Base-by-base conservation (phyloP, 2,329 filamentous ascomycete species). In the Diaporthe citrichinensis region DNA sequence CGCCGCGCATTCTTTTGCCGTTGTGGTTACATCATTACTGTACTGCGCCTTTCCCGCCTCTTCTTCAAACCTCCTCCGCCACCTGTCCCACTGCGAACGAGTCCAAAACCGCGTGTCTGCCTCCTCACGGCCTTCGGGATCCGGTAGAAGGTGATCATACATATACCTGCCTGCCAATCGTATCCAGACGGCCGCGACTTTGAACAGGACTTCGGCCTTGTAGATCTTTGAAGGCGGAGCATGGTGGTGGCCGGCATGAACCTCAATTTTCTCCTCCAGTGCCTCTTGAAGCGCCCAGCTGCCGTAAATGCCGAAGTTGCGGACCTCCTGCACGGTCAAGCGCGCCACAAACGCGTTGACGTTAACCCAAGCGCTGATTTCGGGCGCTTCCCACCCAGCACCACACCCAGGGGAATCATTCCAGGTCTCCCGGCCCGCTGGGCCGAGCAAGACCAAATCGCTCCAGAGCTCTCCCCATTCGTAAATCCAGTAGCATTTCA, bases 281-380 rank as follows among this genome's bases (percentile, higher is more conserved):
- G 73, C 68, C 6, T 41, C 39, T 3, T 8, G 23, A 25, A 75
- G 20, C 44, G 73, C 49, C 68, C 77, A 74, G 2, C 39, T n/a
- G 1, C 71, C 76, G 49, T 77, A 77, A 0, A 39, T 0, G 2
- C 23, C 34, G 10, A 77, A 73, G 36, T 72, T 31, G 3, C 23
- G 15, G 17, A 71, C 31, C 12, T 39, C 67, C 28, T 59, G 62
- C 12, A 61, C 71, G 6, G 74, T 62, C 8, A 79, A 73, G 1
- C 77, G 74, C 4, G 78, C 79, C 10, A 77, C 53, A 62, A 77
- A 80, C 6, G 76, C 79, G 39, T 79, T 78, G 36, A 78, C 61
- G 46, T 73, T 76, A 1, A 49, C 49, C 74, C 74, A 79, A 15
- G 76, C 78, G 31, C 25, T 74, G 23, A 73, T 71, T 73, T 79